Evolutionary conservation across 257 asterid species (phyloP), one percentile per base, ranked within the genome.

Genomic region (Ophiorrhiza pumila): DNA sequence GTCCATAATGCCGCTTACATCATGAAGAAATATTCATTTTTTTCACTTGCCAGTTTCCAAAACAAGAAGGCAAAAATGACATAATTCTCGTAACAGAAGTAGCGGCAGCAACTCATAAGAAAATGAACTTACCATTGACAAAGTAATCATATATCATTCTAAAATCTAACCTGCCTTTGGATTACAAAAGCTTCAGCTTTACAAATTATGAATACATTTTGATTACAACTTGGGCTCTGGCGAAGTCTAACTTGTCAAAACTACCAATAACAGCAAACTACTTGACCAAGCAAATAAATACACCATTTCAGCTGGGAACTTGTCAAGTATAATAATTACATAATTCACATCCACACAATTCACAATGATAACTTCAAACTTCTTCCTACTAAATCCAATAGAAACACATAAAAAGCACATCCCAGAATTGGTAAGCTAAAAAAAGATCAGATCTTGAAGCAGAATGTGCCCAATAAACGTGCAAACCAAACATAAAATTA

Each of bases 401-500:
- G 13, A 47, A 43, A 18, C 74, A 23, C 62, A n/a, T 20, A 31
- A 65, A 34, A 37, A 8, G 23, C 69, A n/a, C 39, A 73, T 52
- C 52, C 37, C 62, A 22, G 68, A 20, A 69, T 17, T 42, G n/a
- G 9, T 25, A 29, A 43, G 37, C 67, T 37, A 32, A 31, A 41
- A n/a, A 71, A 71, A 70, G 64, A 58, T 58, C 74, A 66, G 80
- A 80, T 71, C 83, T 75, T 71, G 46, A 74, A 63, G 18, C 6
- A 52, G 3, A 58, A 71, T 15, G 25, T 23, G 15, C 71, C 34
- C 39, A 11, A 20, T 4, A 35, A 11, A 17, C 67, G 22, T 13
- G 45, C 20, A 65, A 65, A 23, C 46, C 46, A 63, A 71, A 47
- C 69, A 69, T 9, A 49, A 69, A 22, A n/a, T n/a, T n/a, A n/a